A percentile compares a stretch with the other conserved stretches of the same genome.
Conservation (phyloP, 257 asterid species). For the Solanum megistacrolobum region DNA sequence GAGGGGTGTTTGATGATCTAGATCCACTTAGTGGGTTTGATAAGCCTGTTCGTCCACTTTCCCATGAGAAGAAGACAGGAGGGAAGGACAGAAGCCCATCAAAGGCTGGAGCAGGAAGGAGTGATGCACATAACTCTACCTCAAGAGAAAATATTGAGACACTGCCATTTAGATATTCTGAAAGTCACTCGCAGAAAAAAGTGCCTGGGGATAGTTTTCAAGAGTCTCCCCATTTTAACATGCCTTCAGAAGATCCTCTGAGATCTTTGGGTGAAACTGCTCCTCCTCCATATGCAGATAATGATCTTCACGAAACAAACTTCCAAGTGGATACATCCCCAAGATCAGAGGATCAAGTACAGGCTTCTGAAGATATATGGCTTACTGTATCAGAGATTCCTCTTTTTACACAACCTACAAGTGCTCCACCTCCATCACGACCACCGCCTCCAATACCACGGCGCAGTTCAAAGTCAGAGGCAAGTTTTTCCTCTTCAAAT, state of each 20-base stretch:
- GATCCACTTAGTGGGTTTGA: slow-evolving; percentile 59
- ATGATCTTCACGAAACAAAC: slow-evolving; percentile 25
- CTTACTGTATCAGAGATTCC: slow-evolving; percentile 85
- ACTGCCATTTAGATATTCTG: slow-evolving; percentile 44
- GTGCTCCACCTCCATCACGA: slow-evolving; percentile 93
- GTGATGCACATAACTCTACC: slow-evolving; percentile 30
- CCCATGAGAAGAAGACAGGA: slow-evolving; percentile 43
- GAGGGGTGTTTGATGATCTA: slow-evolving; percentile 68
- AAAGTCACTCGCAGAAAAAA: slow-evolving; percentile 35
- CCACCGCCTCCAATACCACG: slow-evolving; percentile 93
- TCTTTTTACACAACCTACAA: slow-evolving; percentile 76
- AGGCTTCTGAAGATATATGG: slow-evolving; percentile 69
- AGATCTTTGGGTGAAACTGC: slow-evolving; percentile 39
- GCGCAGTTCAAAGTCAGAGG: slow-evolving; percentile 32
- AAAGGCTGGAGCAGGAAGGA: slow-evolving; percentile 21
- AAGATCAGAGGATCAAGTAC: slow-evolving; percentile 39
- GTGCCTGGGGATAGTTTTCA: slow-evolving; percentile 41
- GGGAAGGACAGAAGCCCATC: slow-evolving; percentile 48
- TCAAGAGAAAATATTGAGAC: slow-evolving; percentile 37
- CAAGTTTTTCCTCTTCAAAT: slow-evolving; percentile 42
- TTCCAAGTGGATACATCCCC: slow-evolving; percentile 44
- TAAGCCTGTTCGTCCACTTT: slow-evolving; percentile 44
- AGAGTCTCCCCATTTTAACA: slow-evolving; percentile 64
- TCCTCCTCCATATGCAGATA: slow-evolving; percentile 38
- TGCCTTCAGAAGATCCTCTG: slow-evolving; percentile 52